Evolutionary conservation across 768 basidiomycete species (phyloP).

Genomic region (Cantharellus anzutake): DNA sequence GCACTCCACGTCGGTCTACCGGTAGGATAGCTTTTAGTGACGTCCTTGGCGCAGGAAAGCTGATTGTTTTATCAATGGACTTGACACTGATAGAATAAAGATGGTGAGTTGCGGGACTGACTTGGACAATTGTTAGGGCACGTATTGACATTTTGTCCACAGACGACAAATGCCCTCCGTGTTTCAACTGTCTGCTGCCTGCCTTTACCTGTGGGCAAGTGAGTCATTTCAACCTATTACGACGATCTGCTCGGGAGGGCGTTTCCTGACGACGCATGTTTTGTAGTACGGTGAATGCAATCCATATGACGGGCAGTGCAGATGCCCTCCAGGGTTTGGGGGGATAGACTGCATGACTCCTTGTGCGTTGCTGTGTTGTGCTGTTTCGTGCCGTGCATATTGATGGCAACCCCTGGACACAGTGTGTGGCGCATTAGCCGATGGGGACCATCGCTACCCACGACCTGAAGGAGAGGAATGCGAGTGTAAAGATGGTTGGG

Average conservation of each 20-base stretch:
- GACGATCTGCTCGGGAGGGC: background rate
- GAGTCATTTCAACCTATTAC: background rate
- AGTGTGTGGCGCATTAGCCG: slow-evolving; percentile 92
- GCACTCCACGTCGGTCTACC: background rate
- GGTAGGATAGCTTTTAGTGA: background rate
- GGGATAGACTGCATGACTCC: slow-evolving; percentile 89
- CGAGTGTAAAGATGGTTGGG: slow-evolving; percentile 88
- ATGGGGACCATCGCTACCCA: slow-evolving; percentile 68
- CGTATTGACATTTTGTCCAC: background rate
- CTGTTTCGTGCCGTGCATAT: background rate
- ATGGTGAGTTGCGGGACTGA: background rate
- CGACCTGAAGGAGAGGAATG: slow-evolving; percentile 59
- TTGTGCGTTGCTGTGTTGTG: slow-evolving; percentile 33
- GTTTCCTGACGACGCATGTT: background rate
- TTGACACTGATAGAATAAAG: background rate
- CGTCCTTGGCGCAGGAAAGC: background rate
- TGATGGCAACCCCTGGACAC: slow-evolving; percentile 3
- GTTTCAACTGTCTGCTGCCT: slow-evolving; percentile 92
- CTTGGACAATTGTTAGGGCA: background rate
- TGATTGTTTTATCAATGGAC: background rate
- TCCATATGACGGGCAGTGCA: slow-evolving; percentile 84
- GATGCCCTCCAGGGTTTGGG: slow-evolving; percentile 94
- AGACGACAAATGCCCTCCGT: slow-evolving; percentile 25
- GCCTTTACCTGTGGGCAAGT: slow-evolving; percentile 78
- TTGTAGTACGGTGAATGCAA: slow-evolving; percentile 62